A percentile compares a stretch with the other conserved stretches of the same genome.
These are phyloP conservation scores for Mycena crocata DNA, from an alignment of 768 basidiomycete species.

Conservation along the genomic window DNA sequence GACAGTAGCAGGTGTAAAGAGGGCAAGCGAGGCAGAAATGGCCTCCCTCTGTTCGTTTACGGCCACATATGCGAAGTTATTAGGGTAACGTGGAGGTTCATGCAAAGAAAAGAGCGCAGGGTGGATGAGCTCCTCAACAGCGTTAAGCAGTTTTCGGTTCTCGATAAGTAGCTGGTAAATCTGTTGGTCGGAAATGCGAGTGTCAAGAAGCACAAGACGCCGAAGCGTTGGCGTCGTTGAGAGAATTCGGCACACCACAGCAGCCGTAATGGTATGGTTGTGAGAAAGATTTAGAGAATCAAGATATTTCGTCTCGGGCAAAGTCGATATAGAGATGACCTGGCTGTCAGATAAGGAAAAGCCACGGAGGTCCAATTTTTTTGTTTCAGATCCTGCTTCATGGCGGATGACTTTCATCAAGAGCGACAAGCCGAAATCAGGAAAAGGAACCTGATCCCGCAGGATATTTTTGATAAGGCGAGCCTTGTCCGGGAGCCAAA, in stretches of 20 bases:
- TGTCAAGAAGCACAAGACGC: conserved; percentile 41
- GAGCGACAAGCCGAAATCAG: conserved; percentile 40
- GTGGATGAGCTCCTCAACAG: conserved; percentile 45
- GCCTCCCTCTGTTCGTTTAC: background rate
- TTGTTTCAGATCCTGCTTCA: conserved; percentile 24
- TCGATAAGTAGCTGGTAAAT: conserved; percentile 37
- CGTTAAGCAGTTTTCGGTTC: conserved; percentile 41
- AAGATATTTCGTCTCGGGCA: conserved; percentile 20
- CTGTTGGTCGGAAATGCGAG: conserved; percentile 35
- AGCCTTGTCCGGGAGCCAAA: conserved; percentile 46
- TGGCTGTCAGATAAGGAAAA: conserved; percentile 40
- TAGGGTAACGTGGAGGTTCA: conserved; percentile 27
- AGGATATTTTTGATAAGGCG: conserved; percentile 34
- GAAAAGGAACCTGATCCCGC: conserved; percentile 36
- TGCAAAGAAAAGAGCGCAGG: conserved; percentile 36
- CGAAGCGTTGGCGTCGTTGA: conserved; percentile 35
- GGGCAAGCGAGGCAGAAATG: conserved; percentile 34
- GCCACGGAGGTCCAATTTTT: conserved; percentile 41
- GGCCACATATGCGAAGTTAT: conserved; percentile 34
- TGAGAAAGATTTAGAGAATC: conserved; percentile 41
- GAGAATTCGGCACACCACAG: conserved; percentile 38
- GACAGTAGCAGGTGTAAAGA: conserved; percentile 41
- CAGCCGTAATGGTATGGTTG: conserved; percentile 39
- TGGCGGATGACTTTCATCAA: conserved; percentile 36
- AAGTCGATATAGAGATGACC: conserved; percentile 31